phyloP scores from a whole-genome alignment of 2,329 filamentous ascomycete genomes.

The Talaromyces sp. region DNA sequence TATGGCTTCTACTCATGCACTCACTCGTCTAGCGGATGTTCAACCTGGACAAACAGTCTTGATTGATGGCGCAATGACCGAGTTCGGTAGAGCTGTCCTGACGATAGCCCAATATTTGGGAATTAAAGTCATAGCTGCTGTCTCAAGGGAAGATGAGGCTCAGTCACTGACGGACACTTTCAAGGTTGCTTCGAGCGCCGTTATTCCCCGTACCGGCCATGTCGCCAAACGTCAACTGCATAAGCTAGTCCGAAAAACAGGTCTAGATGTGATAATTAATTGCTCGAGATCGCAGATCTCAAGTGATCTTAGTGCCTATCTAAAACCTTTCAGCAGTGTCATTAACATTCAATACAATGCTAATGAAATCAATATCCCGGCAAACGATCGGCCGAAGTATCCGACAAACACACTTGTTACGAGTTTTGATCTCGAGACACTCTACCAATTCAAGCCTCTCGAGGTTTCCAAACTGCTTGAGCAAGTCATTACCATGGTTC shows the following conservation, averaged over 20 bases:
- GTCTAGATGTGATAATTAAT: neutral
- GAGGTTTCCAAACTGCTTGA: too few relatives aligned
- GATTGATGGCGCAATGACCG: neutral
- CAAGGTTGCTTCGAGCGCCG: neutral
- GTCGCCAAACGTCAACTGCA: neutral
- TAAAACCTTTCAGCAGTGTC: too few relatives aligned
- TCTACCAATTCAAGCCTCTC: too few relatives aligned
- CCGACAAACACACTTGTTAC: too few relatives aligned
- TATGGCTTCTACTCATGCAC: neutral
- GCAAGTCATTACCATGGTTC: too few relatives aligned
- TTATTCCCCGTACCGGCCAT: neutral
- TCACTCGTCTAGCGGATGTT: neutral
- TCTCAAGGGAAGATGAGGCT: neutral
- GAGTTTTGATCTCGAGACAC: too few relatives aligned
- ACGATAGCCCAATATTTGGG: neutral
- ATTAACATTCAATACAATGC: too few relatives aligned
- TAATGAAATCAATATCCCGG: too few relatives aligned
- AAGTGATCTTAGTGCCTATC: too few relatives aligned
- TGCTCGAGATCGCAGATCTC: too few relatives aligned
- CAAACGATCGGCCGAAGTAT: too few relatives aligned
- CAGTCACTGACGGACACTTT: neutral
- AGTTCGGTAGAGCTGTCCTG: neutral
- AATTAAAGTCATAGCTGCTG: neutral
- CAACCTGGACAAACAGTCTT: neutral
- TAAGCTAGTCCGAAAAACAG: neutral